Conservation (phyloP, 768 basidiomycete genomes). For the Suillus ampliporus region DNA sequence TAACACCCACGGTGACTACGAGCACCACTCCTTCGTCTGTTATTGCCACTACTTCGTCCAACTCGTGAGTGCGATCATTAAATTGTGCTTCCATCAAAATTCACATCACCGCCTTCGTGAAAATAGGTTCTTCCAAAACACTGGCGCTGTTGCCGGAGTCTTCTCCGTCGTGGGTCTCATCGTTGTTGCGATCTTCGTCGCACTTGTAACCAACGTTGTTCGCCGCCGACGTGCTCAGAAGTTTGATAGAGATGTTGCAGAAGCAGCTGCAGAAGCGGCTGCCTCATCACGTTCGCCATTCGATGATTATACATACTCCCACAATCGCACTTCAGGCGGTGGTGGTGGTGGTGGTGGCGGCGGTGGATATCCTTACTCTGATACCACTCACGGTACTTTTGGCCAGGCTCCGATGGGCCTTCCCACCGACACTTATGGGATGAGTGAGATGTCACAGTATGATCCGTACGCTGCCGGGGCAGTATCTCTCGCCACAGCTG, state of each 20-base stretch:
- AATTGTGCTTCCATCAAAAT: constrained; percentile 2
- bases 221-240: constrained; percentile 67
- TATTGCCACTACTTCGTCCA: constrained; percentile 14
- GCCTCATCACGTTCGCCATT: constrained; percentile 56
- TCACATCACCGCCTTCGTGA: constrained; percentile 3
- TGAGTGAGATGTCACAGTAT: constrained; percentile 53
- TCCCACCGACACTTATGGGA: constrained; percentile 51
- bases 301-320: constrained; percentile 48
- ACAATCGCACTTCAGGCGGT: constrained; percentile 31
- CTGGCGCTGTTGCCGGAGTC: constrained; percentile 70
- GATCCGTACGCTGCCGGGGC: constrained; percentile 41
- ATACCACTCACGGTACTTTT: constrained; percentile 63
- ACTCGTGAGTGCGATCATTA: constrained; percentile 28
- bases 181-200: constrained; percentile 54
- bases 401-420: constrained; percentile 49
- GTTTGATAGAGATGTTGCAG: constrained; percentile 77
- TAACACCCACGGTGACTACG: neutral
- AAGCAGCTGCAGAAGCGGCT: constrained; percentile 69
- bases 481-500: constrained; percentile 26
- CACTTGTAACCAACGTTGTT: constrained; percentile 53
- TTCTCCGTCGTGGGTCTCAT: constrained; percentile 76
- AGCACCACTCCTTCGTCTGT: constrained; percentile 1
- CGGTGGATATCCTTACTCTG: constrained; percentile 47
- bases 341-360: constrained; percentile 18
- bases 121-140: constrained; percentile 72